Conservation (phyloP, 2,329 filamentous ascomycete species). For the Cercospora berteroae region DNA sequence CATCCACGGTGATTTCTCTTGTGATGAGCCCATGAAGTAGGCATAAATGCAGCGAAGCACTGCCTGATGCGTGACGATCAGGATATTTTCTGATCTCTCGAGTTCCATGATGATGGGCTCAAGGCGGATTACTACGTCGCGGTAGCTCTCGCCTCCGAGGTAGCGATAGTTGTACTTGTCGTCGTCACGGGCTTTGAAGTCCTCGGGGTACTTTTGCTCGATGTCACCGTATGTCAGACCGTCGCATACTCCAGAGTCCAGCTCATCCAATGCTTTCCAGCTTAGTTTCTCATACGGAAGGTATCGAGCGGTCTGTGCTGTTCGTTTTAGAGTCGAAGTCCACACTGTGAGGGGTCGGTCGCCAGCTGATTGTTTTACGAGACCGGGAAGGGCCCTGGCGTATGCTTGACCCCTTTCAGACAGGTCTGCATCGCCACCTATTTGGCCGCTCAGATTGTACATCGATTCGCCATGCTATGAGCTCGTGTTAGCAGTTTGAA, state of each 20-base stretch:
- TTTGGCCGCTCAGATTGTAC: slow-evolving; percentile 86
- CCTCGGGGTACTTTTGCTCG: slow-evolving; percentile 83
- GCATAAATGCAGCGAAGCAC: slow-evolving; percentile 96
- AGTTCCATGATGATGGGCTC: slow-evolving; percentile 99
- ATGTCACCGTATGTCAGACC: slow-evolving; percentile 96
- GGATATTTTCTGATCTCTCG: slow-evolving; percentile 91
- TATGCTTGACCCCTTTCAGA: slow-evolving; percentile 86
- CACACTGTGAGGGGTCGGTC: slow-evolving; percentile 70
- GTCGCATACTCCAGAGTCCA: slow-evolving; percentile 94
- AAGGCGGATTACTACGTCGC: slow-evolving; percentile 93
- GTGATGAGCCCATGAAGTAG: slow-evolving; percentile 97
- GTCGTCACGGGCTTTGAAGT: slow-evolving; percentile 91
- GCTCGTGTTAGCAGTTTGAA: slow-evolving; percentile 10
- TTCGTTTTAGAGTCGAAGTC: slow-evolving; percentile 76
- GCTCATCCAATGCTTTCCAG: slow-evolving; percentile 97
- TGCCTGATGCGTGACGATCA: slow-evolving; percentile 97
- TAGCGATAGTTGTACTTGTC: slow-evolving; percentile 99
- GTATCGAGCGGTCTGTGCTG: slow-evolving; percentile 85
- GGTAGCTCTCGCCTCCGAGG: slow-evolving; percentile 90
- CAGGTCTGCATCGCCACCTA: slow-evolving; percentile 86
- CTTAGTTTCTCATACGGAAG: slow-evolving; percentile 92
- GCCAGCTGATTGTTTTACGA: slow-evolving; percentile 82
- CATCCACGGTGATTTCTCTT: slow-evolving; percentile 95
- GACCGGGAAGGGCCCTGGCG: slow-evolving; percentile 75
- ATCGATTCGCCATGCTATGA: slow-evolving; percentile 85